phyloP scores from a whole-genome alignment of 345 rosid genomes.

The Pseudoturritis turrita region DNA sequence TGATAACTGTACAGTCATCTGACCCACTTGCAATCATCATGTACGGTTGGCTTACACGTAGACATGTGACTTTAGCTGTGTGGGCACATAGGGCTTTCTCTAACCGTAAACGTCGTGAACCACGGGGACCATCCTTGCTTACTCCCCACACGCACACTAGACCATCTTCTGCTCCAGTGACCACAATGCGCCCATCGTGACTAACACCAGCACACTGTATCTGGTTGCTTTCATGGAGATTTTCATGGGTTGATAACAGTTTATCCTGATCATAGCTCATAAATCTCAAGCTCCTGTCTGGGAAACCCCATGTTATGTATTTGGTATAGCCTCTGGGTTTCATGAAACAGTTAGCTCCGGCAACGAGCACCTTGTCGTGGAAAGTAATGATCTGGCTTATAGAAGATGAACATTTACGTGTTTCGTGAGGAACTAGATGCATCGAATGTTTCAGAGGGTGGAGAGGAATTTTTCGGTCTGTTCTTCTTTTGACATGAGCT shows the following conservation, averaged over 20 bases:
- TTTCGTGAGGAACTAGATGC: slow-evolving; percentile 82
- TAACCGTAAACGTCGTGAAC: slow-evolving; percentile 46
- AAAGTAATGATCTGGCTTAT: slow-evolving; percentile 71
- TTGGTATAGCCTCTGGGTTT: slow-evolving; percentile 89
- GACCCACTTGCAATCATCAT: slow-evolving; percentile 95
- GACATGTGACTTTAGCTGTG: slow-evolving; percentile 77
- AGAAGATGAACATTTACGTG: slow-evolving; percentile 70
- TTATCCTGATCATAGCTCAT: slow-evolving; percentile 95
- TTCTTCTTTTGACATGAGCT: slow-evolving; percentile 80
- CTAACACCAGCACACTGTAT: slow-evolving; percentile 81
- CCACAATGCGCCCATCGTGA: slow-evolving; percentile 90
- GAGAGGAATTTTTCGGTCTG: slow-evolving; percentile 68
- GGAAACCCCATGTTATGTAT: slow-evolving; percentile 94
- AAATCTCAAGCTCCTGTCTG: slow-evolving; percentile 95
- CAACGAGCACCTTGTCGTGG: slow-evolving; percentile 82
- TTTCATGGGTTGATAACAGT: slow-evolving; percentile 91
- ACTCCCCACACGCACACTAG: slow-evolving; percentile 86
- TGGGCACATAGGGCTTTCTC: slow-evolving; percentile 88
- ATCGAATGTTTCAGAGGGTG: slow-evolving; percentile 84
- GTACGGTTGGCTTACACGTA: slow-evolving; percentile 95
- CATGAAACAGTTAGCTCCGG: slow-evolving; percentile 65
- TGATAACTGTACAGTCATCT: slow-evolving; percentile 86
- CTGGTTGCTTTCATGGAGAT: slow-evolving; percentile 93
- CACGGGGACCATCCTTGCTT: slow-evolving; percentile 61
- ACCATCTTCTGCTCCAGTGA: slow-evolving; percentile 96